Percentiles rank a stretch among this genome's conserved stretches.
phyloP scores from a whole-genome alignment of 1,284 basidiomycete genomes.

The Takashimella tepidaria region DNA sequence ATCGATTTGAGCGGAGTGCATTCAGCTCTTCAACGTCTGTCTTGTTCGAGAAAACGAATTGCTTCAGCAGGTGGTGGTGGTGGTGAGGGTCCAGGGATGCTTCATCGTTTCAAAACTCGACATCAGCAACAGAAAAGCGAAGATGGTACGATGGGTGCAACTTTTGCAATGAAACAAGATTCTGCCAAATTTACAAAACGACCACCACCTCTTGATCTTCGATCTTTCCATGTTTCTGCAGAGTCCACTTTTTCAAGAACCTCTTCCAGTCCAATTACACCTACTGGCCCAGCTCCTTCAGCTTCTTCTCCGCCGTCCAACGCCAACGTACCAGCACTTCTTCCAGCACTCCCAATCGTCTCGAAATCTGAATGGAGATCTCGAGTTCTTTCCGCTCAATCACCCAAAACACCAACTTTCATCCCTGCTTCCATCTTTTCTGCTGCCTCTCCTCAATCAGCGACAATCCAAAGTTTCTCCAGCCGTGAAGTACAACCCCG shows the following conservation, averaged over 20 bases:
- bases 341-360: constrained; percentile 2
- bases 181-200: no score
- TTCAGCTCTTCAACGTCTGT: background rate
- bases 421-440: background rate
- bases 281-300: background rate
- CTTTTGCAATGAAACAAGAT: no score
- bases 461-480: background rate
- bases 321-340: background rate
- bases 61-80: background rate
- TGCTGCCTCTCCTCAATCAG: background rate
- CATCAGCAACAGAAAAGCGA: background rate
- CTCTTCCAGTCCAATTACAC: background rate
- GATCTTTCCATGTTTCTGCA: background rate
- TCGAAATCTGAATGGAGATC: background rate
- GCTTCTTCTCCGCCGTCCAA: background rate
- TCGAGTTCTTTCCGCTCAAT: background rate
- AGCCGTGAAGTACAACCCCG: background rate
- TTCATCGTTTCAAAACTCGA: no score
- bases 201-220: background rate
- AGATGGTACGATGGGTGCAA: no score
- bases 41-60: background rate
- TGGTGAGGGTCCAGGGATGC: background rate
- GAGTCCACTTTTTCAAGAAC: background rate
- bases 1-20: background rate
- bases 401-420: background rate